Base-by-base conservation (phyloP, 768 basidiomycete species). In the Ramaria sp. region DNA sequence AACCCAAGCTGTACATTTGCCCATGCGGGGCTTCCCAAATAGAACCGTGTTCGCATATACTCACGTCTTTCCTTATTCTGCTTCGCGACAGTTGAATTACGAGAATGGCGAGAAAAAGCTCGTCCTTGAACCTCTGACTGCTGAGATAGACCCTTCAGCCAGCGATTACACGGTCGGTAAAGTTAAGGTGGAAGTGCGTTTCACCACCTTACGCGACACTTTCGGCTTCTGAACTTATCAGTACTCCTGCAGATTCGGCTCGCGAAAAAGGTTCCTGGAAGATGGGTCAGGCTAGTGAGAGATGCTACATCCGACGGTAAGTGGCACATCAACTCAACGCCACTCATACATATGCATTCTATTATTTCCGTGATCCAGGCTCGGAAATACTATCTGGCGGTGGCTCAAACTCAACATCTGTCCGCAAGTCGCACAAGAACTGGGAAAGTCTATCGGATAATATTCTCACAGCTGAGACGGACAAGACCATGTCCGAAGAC, bases 371-470 rank as follows among this genome's bases (percentile, higher is more conserved):
- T 30, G 25, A 9, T n/a, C 9, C n/a, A 28, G 18, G 20, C 24
- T 43, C 18, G 9, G 39, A 32, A 13, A 24, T 47, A 3, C 3
- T 18, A 24, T 39, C 55, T 20, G 38, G 32, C 7, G 49, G 52
- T 43, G 55, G 58, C 3, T 59, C 50, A n/a, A 53, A 47, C 49
- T 58, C 55, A 28, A 42, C 45, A 32, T 20, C 62, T 62, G 69
- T 51, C 49, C 59, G 57, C 45, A 71, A 71, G 60, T 71, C 69
- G 58, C 42, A 38, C 55, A 93, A 88, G 73, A 92, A 99, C 62
- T 99, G 95, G 95, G 93, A 95, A 53, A 78, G 76, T 6, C 78
- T 94, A 59, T 86, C 88, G 2, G 74, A 73, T 30, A 71, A 75
- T 18, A 84, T 89, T 57, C 78, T 86, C 36, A 68, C 70, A 16